Evolutionary conservation across 1,139 yeast genomes (phyloP).

Genomic region (Kodamaea anthophila): DNA sequence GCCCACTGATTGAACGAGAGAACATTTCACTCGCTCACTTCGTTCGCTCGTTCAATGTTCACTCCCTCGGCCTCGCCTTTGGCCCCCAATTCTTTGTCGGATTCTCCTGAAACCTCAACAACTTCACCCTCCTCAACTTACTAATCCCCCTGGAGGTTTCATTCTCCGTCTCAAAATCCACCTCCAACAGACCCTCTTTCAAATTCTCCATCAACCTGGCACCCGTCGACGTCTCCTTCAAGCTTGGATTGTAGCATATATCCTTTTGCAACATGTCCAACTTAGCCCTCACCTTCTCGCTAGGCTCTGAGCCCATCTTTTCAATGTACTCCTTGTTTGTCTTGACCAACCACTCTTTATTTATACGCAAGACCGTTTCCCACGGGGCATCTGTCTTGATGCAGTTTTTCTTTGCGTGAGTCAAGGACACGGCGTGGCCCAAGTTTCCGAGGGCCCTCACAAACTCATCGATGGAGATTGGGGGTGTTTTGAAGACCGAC

Average conservation of each 20-base stretch:
- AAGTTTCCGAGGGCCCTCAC: conserved; percentile 80
- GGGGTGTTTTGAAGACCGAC: conserved; percentile 71
- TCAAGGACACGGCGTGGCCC: conserved; percentile 74
- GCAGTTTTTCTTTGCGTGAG: conserved; percentile 84
- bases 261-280: conserved; percentile 22
- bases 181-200: conserved; percentile 24
- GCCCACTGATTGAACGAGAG: too few relatives aligned
- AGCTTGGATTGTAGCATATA: conserved; percentile 27
- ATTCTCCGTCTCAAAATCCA: conserved; percentile 45
- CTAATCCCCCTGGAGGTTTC: conserved; percentile 52
- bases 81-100: conserved; percentile 98
- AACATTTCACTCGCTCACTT: too few relatives aligned
- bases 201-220: conserved; percentile 46
- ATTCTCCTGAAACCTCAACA: conserved; percentile 84
- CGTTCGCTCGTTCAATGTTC: background rate
- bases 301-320: conserved; percentile 24
- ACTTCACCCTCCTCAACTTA: conserved; percentile 62
- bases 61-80: conserved; percentile 55
- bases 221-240: conserved; percentile 50
- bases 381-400: conserved; percentile 89
- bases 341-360: conserved; percentile 58
- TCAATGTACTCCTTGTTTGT: conserved; percentile 26
- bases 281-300: conserved; percentile 18
- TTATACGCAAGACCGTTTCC: conserved; percentile 66
- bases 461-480: conserved; percentile 70